phyloP scores from a whole-genome alignment of 306 rosid genomes.

The Malus asiatica region DNA sequence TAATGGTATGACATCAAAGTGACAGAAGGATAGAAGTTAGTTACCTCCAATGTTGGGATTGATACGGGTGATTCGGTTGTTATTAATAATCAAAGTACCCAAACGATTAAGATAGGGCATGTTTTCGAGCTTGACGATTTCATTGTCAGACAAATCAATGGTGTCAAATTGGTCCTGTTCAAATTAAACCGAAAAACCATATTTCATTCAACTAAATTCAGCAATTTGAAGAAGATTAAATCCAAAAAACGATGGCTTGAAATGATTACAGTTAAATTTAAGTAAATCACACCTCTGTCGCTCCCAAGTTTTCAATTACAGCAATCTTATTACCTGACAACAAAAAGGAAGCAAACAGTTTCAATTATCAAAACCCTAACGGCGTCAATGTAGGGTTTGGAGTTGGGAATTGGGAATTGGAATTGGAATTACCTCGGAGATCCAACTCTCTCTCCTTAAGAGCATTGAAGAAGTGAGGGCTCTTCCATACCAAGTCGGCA shows the following conservation, averaged over 20 bases:
- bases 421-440: slow-evolving; percentile 54
- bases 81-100: slow-evolving; percentile 82
- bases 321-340: slow-evolving; percentile 73
- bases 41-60: slow-evolving; percentile 83
- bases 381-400: neutral
- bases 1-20: too few relatives aligned
- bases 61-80: slow-evolving; percentile 87
- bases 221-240: neutral
- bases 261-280: neutral
- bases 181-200: neutral
- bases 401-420: neutral
- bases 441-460: slow-evolving; percentile 85
- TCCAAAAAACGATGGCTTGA: neutral
- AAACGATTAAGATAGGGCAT: slow-evolving; percentile 76
- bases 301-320: slow-evolving; percentile 89
- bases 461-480: slow-evolving; percentile 94
- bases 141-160: slow-evolving; percentile 86
- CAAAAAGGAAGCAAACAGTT: neutral
- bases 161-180: slow-evolving; percentile 94
- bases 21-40: neutral
- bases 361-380: neutral
- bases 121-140: slow-evolving; percentile 88
- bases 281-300: slow-evolving; percentile 65
- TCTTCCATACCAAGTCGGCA: slow-evolving; percentile 89
- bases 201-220: neutral